Evolutionary conservation across 2,329 filamentous ascomycete genomes (phyloP), one percentile per base, ranked within the genome.

Genomic region (Neofusicoccum parvum): DNA sequence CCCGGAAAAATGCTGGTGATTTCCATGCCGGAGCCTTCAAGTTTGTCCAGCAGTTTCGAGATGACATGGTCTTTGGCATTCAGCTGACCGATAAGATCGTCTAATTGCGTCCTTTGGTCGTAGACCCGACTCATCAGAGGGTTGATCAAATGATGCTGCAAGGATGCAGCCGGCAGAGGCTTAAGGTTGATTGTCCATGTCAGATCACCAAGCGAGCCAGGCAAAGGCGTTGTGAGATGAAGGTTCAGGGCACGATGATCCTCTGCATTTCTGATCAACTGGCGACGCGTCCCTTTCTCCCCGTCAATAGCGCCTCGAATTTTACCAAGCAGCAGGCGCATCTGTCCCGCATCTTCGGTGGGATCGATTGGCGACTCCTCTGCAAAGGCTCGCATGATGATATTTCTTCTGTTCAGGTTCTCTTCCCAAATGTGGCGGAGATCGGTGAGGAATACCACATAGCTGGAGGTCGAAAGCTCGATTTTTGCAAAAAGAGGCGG

Each of bases 341-440:
- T 86, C 71, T 94, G 91, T 59, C 87, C 85, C 0, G 82, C 80
- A 15, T 74, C 88, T 69, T 90, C 88, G 72, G 85, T 88, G 1
- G 91, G 88, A 73, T 94, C 90, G 67, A 94, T 92, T 67, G 86
- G 88, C 15, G 89, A 91, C 70, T 87, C 84, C 69, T 89, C 83
- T 27, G 84, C 78, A 65, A 86, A 81, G 36, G 87, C 89, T 66
- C 90, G 86, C 66, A 82, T 79, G 64, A 88, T 83, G 65, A 94
- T 90, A 11, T 80, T 82, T n/a, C 80, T 81, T 23, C 86, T 81
- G 65, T 87, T 84, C 23, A 93, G 78, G 9, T 76, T 81, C 76
- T 94, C 91, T 32, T 80, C 78, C 91, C 91, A 95, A n/a, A 93
- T 80, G 69, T 88, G 85, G 72, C 85, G 88, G 66, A 93, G 82